Conservation (phyloP, 371 early-diverging fungal genomes). For the Apophysomyces elegans region DNA sequence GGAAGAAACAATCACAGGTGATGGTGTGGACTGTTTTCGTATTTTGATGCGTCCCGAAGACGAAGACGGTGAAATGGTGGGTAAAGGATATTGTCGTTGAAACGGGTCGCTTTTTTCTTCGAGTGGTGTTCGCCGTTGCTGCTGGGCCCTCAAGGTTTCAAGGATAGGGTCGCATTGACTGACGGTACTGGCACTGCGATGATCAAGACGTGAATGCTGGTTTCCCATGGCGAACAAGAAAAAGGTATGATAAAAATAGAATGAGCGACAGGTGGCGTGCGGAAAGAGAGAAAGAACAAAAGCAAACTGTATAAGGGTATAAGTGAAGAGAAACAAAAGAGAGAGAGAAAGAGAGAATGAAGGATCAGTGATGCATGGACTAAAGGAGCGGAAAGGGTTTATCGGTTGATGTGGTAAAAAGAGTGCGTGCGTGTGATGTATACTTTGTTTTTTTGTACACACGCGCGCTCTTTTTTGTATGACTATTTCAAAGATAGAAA, state of each 20-base stretch:
- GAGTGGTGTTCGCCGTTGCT: slow-evolving; percentile 20
- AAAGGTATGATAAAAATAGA: not conserved
- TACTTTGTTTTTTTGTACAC: not conserved
- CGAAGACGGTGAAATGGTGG: slow-evolving; percentile 27
- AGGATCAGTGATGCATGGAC: slow-evolving; percentile 1
- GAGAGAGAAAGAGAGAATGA: slow-evolving; percentile 11
- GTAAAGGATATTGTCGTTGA: slow-evolving; percentile 43
- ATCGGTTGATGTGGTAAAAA: not conserved
- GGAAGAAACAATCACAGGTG: slow-evolving; percentile 17
- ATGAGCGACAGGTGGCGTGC: not conserved
- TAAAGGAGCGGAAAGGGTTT: slow-evolving; percentile 10
- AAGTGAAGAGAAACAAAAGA: slow-evolving; percentile 11
- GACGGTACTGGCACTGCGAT: slow-evolving; percentile 24
- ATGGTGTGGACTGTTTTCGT: slow-evolving; percentile 44
- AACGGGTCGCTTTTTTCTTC: slow-evolving; percentile 24
- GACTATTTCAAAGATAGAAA: not conserved
- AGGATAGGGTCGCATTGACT: slow-evolving; percentile 31
- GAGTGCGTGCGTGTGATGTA: no score
- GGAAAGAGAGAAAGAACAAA: no score
- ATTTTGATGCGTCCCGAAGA: slow-evolving; percentile 35
- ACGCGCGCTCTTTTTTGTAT: slow-evolving; percentile 1
- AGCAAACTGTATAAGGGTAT: no score
- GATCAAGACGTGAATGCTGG: slow-evolving; percentile 38
- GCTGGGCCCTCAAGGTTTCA: slow-evolving; percentile 19
- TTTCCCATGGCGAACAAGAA: slow-evolving; percentile 32